Evolutionary conservation across 768 basidiomycete species (phyloP).

Genomic region (Tremella fuciformis): DNA sequence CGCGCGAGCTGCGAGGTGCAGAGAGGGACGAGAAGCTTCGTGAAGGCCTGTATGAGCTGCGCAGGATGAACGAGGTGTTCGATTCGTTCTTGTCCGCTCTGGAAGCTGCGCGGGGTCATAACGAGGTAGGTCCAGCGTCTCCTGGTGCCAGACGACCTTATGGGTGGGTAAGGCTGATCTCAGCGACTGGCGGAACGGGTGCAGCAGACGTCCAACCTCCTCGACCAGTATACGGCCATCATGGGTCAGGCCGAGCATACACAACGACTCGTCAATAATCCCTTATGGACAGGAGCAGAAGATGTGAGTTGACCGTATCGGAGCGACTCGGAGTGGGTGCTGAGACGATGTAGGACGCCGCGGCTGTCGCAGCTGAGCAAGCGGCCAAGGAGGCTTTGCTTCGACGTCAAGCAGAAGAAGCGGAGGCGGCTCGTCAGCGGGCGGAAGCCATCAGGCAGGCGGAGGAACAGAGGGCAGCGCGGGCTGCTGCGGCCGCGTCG

Average conservation of each 20-base stretch:
- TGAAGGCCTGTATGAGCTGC: slow-evolving; percentile 47
- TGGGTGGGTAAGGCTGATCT: slow-evolving; percentile 4
- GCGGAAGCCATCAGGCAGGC: slow-evolving; percentile 7
- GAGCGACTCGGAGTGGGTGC: not conserved
- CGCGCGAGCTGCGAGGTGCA: not conserved
- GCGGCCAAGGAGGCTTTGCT: slow-evolving; percentile 10
- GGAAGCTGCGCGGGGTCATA: slow-evolving; percentile 44
- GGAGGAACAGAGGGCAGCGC: too few species aligned
- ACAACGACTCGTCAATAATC: slow-evolving; percentile 49
- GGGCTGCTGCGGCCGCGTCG: not conserved
- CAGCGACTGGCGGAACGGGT: slow-evolving; percentile 40
- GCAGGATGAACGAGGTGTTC: slow-evolving; percentile 52
- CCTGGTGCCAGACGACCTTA: too few species aligned
- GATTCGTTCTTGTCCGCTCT: slow-evolving; percentile 41
- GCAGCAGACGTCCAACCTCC: slow-evolving; percentile 44
- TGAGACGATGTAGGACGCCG: slow-evolving; percentile 14
- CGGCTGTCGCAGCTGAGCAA: slow-evolving; percentile 20
- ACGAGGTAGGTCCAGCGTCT: slow-evolving; percentile 39
- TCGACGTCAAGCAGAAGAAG: not conserved
- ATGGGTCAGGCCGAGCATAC: slow-evolving; percentile 53
- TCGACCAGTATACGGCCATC: slow-evolving; percentile 52
- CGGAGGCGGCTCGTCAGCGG: slow-evolving; percentile 9
- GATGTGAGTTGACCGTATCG: slow-evolving; percentile 37
- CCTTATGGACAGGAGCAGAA: slow-evolving; percentile 47
- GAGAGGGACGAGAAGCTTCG: slow-evolving; percentile 34